These are phyloP conservation scores for Penicillium sp. DNA, from an alignment of 2,329 filamentous ascomycete genomes.

Conservation along the genomic window DNA sequence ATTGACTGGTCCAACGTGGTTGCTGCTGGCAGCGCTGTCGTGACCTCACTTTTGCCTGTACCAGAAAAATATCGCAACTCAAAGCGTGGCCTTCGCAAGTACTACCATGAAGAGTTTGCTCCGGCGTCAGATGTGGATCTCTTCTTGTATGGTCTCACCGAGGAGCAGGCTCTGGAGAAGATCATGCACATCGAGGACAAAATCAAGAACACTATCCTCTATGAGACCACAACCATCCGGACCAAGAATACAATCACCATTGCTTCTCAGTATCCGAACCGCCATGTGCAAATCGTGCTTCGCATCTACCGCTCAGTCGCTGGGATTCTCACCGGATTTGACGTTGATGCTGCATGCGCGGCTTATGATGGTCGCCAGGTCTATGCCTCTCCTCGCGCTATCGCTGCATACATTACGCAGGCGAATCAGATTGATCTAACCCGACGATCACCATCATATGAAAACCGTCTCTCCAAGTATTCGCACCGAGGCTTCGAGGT, in stretches of 20 bases:
- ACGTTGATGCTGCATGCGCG: constrained; percentile 79
- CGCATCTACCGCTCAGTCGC: constrained; percentile 80
- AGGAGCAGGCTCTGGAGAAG: constrained; percentile 76
- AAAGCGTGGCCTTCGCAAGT: constrained; percentile 62
- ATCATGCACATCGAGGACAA: constrained; percentile 75
- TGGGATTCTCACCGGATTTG: constrained; percentile 83
- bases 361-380: constrained; percentile 80
- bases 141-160: constrained; percentile 75
- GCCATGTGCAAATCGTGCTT: constrained; percentile 82
- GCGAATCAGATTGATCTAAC: constrained; percentile 76
- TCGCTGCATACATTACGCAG: constrained; percentile 78
- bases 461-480: constrained; percentile 83
- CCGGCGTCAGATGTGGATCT: constrained; percentile 85
- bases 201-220: constrained; percentile 73
- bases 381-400: constrained; percentile 71
- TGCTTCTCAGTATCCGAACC: constrained; percentile 75
- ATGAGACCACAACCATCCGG: constrained; percentile 79
- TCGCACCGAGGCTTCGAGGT: constrained; percentile 81
- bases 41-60: constrained; percentile 73
- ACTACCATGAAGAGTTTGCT: constrained; percentile 77
- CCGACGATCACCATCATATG: constrained; percentile 79
- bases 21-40: constrained; percentile 75
- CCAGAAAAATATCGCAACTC: constrained; percentile 59
- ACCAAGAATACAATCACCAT: constrained; percentile 89
- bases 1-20: constrained; percentile 81